These are phyloP conservation scores for Lecanicillium sp. DNA, from an alignment of 2,329 filamentous ascomycete genomes.

Conservation along the genomic window DNA sequence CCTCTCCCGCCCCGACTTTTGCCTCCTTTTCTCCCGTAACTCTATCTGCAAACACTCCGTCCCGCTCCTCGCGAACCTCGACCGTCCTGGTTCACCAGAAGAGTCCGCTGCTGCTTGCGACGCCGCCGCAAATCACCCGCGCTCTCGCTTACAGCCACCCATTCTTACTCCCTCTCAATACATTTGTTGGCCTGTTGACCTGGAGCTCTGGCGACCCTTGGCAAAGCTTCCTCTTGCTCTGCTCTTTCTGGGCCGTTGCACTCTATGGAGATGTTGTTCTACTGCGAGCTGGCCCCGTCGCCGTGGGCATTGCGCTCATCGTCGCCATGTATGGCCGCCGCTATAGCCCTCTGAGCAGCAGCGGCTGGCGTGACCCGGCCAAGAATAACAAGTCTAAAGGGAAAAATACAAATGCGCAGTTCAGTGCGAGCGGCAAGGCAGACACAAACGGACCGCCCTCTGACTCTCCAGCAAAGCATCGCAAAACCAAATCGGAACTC, in stretches of 20 bases:
- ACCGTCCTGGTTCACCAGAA: conserved; percentile 96
- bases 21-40: conserved; percentile 85
- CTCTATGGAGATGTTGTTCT: conserved; percentile 83
- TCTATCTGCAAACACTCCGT: conserved; percentile 57
- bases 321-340: conserved; percentile 85
- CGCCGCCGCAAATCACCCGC: conserved; percentile 87
- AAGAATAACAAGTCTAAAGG: conserved; percentile 21
- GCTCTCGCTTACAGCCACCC: conserved; percentile 94
- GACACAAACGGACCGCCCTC: conserved; percentile 13
- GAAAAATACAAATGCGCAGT: conserved; percentile 15
- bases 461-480: conserved; percentile 23
- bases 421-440: conserved; percentile 10
- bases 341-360: conserved; percentile 85
- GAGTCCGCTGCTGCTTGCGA: conserved; percentile 84
- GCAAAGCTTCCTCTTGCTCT: conserved; percentile 90
- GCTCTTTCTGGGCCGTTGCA: conserved; percentile 75
- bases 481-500: conserved; percentile 43
- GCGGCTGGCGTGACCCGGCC: conserved; percentile 54
- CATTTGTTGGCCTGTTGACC: conserved; percentile 73
- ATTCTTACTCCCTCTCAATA: conserved; percentile 83
- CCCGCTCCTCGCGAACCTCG: conserved; percentile 60
- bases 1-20: conserved; percentile 56
- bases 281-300: conserved; percentile 71
- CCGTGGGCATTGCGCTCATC: conserved; percentile 73
- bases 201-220: conserved; percentile 93